phyloP scores from a whole-genome alignment of 805 yeast species.

The Candida qinlingensis region DNA sequence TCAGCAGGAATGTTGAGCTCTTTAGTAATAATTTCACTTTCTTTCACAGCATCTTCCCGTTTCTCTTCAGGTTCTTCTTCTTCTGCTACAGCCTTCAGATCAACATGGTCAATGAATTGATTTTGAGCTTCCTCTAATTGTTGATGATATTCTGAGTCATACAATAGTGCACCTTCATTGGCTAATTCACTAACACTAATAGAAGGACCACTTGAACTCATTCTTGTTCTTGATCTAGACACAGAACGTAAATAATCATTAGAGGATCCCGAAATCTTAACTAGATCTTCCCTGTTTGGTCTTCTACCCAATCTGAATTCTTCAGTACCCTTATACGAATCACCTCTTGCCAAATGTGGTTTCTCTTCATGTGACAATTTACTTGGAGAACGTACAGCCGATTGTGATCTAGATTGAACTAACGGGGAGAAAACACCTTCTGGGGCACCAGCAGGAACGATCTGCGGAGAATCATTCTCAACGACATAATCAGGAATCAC shows the following conservation, averaged over 20 bases:
- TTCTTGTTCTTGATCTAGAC: slow-evolving; percentile 59
- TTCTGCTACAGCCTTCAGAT: slow-evolving; percentile 11
- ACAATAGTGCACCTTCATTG: slow-evolving; percentile 49
- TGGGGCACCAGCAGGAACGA: slow-evolving; percentile 41
- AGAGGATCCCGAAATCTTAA: slow-evolving; percentile 23
- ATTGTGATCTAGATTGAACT: slow-evolving; percentile 26
- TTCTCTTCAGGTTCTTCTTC: slow-evolving; percentile 1
- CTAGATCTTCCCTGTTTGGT: slow-evolving; percentile 22
- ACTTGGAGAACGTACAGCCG: slow-evolving; percentile 9
- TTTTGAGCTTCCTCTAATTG: slow-evolving; percentile 11
- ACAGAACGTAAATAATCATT: slow-evolving; percentile 56
- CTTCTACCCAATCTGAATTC: slow-evolving; percentile 27
- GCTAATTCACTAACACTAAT: slow-evolving; percentile 39
- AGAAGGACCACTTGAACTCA: slow-evolving; percentile 27
- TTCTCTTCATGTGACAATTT: slow-evolving; percentile 12
- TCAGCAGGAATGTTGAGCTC: no score
- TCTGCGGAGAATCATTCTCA: slow-evolving; percentile 33
- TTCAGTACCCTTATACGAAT: slow-evolving; percentile 60
- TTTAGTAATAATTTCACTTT: no score
- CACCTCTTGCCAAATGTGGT: slow-evolving; percentile 76
- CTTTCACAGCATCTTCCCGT: slow-evolving; percentile 6
- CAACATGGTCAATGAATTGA: slow-evolving; percentile 13
- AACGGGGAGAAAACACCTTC: slow-evolving; percentile 36
- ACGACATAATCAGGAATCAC: slow-evolving; percentile 30
- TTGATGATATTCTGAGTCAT: slow-evolving; percentile 30